phyloP scores from a whole-genome alignment of 169 alveolate species.

The Plasmodium gallinaceum region DNA sequence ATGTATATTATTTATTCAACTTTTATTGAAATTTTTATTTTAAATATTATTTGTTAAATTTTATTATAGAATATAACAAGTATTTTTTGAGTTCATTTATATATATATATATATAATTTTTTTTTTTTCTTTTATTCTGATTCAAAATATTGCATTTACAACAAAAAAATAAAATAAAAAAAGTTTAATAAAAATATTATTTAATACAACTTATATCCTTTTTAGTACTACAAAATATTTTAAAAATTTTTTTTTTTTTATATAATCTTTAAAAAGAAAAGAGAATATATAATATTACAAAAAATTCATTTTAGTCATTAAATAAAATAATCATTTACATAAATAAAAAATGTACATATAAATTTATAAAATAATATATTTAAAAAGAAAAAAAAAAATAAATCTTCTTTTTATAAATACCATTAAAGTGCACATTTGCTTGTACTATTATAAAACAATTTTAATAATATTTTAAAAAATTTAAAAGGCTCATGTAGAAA shows the following conservation, averaged over 20 bases:
- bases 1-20: too few relatives aligned
- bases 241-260: background rate
- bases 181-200: background rate
- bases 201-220: background rate
- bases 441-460: background rate
- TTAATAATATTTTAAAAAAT: too few relatives aligned
- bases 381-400: too few relatives aligned
- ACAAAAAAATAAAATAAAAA: background rate
- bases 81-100: background rate
- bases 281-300: background rate
- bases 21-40: too few relatives aligned
- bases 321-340: background rate
- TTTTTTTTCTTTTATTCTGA: background rate
- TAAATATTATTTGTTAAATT: too few relatives aligned
- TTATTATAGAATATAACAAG: too few relatives aligned
- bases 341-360: background rate
- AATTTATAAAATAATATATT: background rate
- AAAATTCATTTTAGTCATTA: background rate
- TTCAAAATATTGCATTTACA: background rate
- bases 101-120: background rate
- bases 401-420: too few relatives aligned
- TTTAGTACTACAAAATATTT: background rate
- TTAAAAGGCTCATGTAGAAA: too few relatives aligned
- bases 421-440: background rate
- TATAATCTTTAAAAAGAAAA: background rate